Percentiles rank a stretch among this genome's conserved stretches.
Conservation (phyloP, 345 rosid species). For the Erodium maritimum region DNA sequence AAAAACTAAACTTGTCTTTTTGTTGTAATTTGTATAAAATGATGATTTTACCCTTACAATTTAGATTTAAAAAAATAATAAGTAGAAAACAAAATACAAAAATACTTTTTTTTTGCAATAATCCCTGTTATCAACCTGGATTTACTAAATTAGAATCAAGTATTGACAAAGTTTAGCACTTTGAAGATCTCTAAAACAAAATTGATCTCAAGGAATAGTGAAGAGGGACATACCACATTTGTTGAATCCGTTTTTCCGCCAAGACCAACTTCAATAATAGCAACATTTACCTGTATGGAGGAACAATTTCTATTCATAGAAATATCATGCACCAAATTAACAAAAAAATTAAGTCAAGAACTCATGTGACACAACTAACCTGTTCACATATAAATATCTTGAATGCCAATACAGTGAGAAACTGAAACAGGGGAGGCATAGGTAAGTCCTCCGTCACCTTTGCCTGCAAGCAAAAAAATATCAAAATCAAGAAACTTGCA, state of each 20-base stretch:
- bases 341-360: not conserved
- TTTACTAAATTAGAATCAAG: not conserved
- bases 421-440: constrained; percentile 94
- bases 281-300: constrained; percentile 64
- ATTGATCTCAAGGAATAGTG: not conserved
- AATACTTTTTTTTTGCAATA: no score
- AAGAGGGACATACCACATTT: constrained; percentile 52
- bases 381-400: constrained; percentile 63
- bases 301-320: constrained; percentile 6
- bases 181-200: not conserved
- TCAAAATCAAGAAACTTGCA: not conserved
- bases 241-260: constrained; percentile 71
- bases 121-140: no score
- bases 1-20: no score
- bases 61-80: no score
- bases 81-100: no score
- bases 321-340: not conserved
- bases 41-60: no score
- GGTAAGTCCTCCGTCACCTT: constrained; percentile 51
- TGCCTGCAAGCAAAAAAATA: constrained; percentile 42
- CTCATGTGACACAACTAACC: constrained; percentile 27
- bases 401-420: constrained; percentile 73
- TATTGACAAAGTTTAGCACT: not conserved
- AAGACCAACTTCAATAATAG: constrained; percentile 83
- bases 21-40: no score